Evolutionary conservation across 345 rosid species (phyloP), one percentile per base, ranked within the genome.

Genomic region (Pelargonium nanum): DNA sequence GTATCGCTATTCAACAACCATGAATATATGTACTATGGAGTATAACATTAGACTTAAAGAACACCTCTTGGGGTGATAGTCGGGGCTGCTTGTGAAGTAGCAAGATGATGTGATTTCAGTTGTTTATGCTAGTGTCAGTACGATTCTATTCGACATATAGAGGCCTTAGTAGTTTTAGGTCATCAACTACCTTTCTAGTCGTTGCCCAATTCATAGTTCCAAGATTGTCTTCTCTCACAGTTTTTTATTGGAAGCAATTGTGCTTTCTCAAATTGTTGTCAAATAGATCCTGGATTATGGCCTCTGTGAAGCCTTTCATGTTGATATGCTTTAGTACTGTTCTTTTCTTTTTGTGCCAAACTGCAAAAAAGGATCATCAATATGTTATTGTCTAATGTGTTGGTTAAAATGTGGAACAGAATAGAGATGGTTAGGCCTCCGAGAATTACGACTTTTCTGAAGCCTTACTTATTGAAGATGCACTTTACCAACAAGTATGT

Each of bases 401-500:
- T 40, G 48, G 9, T 40, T 40, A 9, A 17, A 6, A 40, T 40
- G 48, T 40, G 48, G 15, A 40, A 40, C 67, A 65, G 34, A 45
- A 65, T 26, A 67, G 68, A 77, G 65, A 79, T 81, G 92, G 89
- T 86, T 64, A 80, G 87, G 77, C 81, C 86, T 24, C 87, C 85
- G 0, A 80, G 82, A 54, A 57, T 89, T 28, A 56, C 62, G 23
- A 68, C 82, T 28, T 86, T 75, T 74, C 84, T 84, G 34, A 89
- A 85, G 74, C 94, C 96, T 0, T 84, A 85, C 60, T 81, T 85
- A 26, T 68, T 87, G 71, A 89, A 80, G 67, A 71, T 85, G 87
- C 84, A 89, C 66, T 89, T 87, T 78, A 84, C 93, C 1, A 84
- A 84, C 73, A 84, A 87, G 74, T 85, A 56, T 50, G 94, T 84